Conservation (phyloP, 1,139 yeast genomes). For the Lodderomyces theae region DNA sequence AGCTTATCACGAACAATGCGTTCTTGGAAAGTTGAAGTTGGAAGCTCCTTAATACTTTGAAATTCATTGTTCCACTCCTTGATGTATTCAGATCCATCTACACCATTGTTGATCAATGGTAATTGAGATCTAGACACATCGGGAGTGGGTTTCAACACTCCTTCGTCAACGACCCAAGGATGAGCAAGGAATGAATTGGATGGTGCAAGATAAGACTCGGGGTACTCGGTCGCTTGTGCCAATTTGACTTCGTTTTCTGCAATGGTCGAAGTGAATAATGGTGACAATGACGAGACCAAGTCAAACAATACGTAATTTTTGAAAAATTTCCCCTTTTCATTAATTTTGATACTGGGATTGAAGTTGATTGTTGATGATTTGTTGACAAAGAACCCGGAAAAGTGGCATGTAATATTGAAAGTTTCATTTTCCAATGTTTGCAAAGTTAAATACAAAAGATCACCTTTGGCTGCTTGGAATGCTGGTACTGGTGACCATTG, state of each 20-base stretch:
- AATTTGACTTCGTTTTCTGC: slow-evolving; percentile 41
- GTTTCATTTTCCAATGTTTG: slow-evolving; percentile 81
- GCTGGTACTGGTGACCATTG: slow-evolving; percentile 89
- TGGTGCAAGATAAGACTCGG: slow-evolving; percentile 60
- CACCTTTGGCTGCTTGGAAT: slow-evolving; percentile 63
- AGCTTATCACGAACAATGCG: slow-evolving; percentile 75
- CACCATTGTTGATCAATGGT: slow-evolving; percentile 52
- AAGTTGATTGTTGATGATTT: slow-evolving; percentile 64
- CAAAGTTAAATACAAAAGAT: slow-evolving; percentile 69
- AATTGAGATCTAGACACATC: slow-evolving; percentile 66
- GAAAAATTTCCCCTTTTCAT: slow-evolving; percentile 34
- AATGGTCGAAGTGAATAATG: slow-evolving; percentile 43
- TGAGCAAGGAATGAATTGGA: slow-evolving; percentile 56
- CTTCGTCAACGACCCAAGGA: slow-evolving; percentile 69
- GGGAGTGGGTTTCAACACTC: slow-evolving; percentile 32
- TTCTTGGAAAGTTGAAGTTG: slow-evolving; percentile 56
- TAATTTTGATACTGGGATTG: slow-evolving; percentile 57
- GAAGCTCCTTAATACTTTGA: slow-evolving; percentile 76
- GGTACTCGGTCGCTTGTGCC: slow-evolving; percentile 45
- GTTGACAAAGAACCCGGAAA: slow-evolving; percentile 76
- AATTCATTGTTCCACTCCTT: slow-evolving; percentile 92
- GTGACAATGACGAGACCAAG: slow-evolving; percentile 55
- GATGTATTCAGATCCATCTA: slow-evolving; percentile 54
- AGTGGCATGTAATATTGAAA: slow-evolving; percentile 72
- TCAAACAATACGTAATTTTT: slow-evolving; percentile 50